Percentiles rank a stretch among this genome's conserved stretches.
Evolutionary conservation across 805 yeast species (phyloP).

Genomic region (Cyberlindnera maclurae): DNA sequence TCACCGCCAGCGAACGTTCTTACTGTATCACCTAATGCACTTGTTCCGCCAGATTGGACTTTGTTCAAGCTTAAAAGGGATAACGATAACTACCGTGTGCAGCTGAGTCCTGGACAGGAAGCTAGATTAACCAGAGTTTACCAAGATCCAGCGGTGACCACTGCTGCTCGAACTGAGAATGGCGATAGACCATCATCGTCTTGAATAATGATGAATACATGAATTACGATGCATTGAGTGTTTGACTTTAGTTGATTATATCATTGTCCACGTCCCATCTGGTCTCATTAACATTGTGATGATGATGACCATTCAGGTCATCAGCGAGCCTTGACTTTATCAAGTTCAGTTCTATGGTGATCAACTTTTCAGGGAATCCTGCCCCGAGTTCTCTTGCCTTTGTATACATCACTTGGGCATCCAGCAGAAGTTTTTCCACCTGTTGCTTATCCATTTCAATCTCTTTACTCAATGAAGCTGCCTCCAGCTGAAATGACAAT

Average conservation of each 20-base stretch:
- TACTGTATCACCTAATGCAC: slow-evolving; percentile 7
- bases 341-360: slow-evolving; percentile 10
- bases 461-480: slow-evolving; percentile 2
- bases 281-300: too few species aligned
- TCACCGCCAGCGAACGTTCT: background rate
- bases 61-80: slow-evolving; percentile 12
- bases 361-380: slow-evolving; percentile 15
- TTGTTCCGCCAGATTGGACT: slow-evolving; percentile 24
- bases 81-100: slow-evolving; percentile 7
- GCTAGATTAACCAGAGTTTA: slow-evolving; percentile 8
- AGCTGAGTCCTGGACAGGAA: slow-evolving; percentile 7
- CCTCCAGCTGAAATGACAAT: slow-evolving; percentile 18
- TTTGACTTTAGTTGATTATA: too few species aligned
- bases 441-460: slow-evolving; percentile 2
- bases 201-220: too few species aligned
- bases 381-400: slow-evolving; percentile 12
- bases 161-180: too few species aligned
- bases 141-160: too few species aligned
- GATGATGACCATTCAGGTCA: background rate
- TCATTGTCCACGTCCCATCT: too few species aligned
- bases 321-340: slow-evolving; percentile 9
- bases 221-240: too few species aligned
- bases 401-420: slow-evolving; percentile 9
- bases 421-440: slow-evolving; percentile 9
- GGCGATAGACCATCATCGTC: too few species aligned